Evolutionary conservation across 1,284 basidiomycete species (phyloP).

Genomic region (Cutaneotrichosporon cavernicola): DNA sequence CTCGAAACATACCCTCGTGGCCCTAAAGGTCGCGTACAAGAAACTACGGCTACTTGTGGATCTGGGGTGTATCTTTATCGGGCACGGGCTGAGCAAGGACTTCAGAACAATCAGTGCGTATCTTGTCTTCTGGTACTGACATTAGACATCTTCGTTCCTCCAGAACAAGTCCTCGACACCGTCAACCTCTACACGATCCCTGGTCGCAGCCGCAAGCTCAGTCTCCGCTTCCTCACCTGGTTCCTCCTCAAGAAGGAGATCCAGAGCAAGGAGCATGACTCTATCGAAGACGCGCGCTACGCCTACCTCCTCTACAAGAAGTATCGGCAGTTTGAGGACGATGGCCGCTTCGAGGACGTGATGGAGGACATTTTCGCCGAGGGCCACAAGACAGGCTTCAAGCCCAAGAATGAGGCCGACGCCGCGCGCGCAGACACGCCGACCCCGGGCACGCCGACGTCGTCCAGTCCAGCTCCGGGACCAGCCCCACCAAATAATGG

Average conservation of each 20-base stretch:
- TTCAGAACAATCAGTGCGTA: slow-evolving; percentile 94
- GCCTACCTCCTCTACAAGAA: slow-evolving; percentile 84
- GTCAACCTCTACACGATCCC: slow-evolving; percentile 89
- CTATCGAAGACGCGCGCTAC: slow-evolving; percentile 90
- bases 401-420: slow-evolving; percentile 20
- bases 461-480: neutral
- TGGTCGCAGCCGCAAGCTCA: slow-evolving; percentile 78
- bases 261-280: slow-evolving; percentile 91
- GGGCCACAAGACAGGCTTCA: slow-evolving; percentile 50
- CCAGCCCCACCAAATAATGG: neutral
- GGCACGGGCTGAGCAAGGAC: slow-evolving; percentile 98
- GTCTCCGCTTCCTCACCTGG: slow-evolving; percentile 92
- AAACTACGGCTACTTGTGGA: slow-evolving; percentile 94
- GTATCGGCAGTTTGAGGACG: slow-evolving; percentile 73
- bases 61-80: slow-evolving; percentile 92
- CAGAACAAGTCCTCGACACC: slow-evolving; percentile 92
- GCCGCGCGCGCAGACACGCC: slow-evolving; percentile 8
- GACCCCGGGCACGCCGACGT: neutral
- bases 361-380: slow-evolving; percentile 68
- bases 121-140: neutral
- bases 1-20: slow-evolving; percentile 85
- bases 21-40: slow-evolving; percentile 95
- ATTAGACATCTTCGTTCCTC: slow-evolving; percentile 90
- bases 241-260: slow-evolving; percentile 87
- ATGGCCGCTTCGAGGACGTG: slow-evolving; percentile 78